Evolutionary conservation across 2,329 filamentous ascomycete species (phyloP).

Genomic region (Berkeleyomyces basicola): DNA sequence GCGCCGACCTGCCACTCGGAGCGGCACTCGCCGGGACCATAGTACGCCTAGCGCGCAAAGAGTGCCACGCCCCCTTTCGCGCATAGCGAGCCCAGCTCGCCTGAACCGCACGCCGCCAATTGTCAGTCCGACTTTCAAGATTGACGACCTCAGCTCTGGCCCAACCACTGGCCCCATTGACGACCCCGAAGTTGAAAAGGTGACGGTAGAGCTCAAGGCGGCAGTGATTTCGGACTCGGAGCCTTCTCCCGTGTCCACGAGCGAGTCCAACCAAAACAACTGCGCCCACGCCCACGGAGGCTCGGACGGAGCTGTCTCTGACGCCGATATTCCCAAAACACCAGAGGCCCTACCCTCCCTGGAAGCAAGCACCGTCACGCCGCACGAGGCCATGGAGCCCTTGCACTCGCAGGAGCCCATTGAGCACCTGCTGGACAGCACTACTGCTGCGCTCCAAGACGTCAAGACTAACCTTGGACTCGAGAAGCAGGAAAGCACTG

Average conservation of each 20-base stretch:
- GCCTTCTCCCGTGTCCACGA: not conserved
- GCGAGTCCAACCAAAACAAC: not conserved
- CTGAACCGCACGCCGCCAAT: not conserved
- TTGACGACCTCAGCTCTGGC: not conserved
- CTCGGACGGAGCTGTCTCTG: slow-evolving; percentile 1
- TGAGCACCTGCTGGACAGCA: slow-evolving; percentile 1
- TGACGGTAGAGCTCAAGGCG: not conserved
- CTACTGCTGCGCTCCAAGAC: not conserved
- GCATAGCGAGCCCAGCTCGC: slow-evolving; percentile 4
- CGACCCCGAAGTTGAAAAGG: not conserved
- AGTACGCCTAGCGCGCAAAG: slow-evolving; percentile 6
- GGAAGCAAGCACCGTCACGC: slow-evolving; percentile 9
- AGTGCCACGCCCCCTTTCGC: slow-evolving; percentile 5
- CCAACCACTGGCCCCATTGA: not conserved
- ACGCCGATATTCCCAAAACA: slow-evolving; percentile 8
- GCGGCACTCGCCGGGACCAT: slow-evolving; percentile 5
- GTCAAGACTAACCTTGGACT: not conserved
- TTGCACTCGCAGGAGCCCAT: not conserved
- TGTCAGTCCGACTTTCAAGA: not conserved
- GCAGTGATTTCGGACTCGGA: not conserved
- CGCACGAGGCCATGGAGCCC: slow-evolving; percentile 2
- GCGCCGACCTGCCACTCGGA: slow-evolving; percentile 9
- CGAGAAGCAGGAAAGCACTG: not conserved
- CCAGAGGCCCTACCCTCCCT: slow-evolving; percentile 11
- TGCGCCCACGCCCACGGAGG: not conserved